phyloP scores from a whole-genome alignment of 257 asterid species.

The Osmanthus fragrans region DNA sequence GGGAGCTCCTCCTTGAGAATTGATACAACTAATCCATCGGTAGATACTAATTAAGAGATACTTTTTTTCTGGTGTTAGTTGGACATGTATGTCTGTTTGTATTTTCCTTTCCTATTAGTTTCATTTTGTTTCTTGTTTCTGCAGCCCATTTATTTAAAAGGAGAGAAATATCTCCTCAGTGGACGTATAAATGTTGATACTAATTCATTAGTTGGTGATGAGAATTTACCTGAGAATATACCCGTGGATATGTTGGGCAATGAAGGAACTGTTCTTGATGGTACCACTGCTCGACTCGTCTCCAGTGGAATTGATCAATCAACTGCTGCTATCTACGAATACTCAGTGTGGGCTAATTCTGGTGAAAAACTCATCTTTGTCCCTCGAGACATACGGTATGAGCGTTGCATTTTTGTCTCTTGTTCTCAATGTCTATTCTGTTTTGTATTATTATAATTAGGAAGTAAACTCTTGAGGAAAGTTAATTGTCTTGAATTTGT shows the following conservation, averaged over 20 bases:
- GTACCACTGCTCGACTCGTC: conserved; percentile 48
- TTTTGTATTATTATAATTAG: conserved; percentile 4
- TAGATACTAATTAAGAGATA: conserved; percentile 33
- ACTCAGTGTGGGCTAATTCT: conserved; percentile 76
- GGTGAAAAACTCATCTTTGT: conserved; percentile 65
- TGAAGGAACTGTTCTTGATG: conserved; percentile 54
- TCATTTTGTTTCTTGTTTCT: conserved; percentile 31
- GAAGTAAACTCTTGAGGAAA: background rate
- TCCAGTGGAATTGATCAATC: conserved; percentile 49
- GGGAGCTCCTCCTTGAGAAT: conserved; percentile 66
- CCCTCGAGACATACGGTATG: conserved; percentile 81
- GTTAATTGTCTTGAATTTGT: background rate
- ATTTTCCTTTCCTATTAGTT: conserved; percentile 13
- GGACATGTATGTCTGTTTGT: conserved; percentile 7
- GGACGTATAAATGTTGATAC: conserved; percentile 66
- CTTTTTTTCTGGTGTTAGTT: background rate
- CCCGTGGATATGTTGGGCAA: conserved; percentile 60
- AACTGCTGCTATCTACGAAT: conserved; percentile 52
- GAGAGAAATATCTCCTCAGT: conserved; percentile 78
- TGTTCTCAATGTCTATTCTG: conserved; percentile 22
- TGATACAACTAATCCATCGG: conserved; percentile 69
- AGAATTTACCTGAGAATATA: conserved; percentile 57
- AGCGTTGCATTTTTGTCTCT: conserved; percentile 19
- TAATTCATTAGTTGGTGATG: conserved; percentile 25
- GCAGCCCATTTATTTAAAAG: conserved; percentile 85